Evolutionary conservation across 2,329 filamentous ascomycete genomes (phyloP).

Genomic region (Sclerotinia sclerotiorum): DNA sequence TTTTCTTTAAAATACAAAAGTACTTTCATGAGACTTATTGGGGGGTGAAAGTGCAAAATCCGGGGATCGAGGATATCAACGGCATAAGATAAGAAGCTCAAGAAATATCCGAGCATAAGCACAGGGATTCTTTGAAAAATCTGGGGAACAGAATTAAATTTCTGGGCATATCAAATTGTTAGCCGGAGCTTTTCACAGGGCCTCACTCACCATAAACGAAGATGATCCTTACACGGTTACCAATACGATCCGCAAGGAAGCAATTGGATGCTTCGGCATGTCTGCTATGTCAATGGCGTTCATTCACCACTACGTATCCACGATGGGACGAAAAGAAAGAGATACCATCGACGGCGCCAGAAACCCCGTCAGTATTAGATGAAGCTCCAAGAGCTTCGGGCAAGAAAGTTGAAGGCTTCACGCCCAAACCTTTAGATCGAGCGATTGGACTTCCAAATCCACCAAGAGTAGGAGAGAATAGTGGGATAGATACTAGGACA

Average conservation of each 20-base stretch:
- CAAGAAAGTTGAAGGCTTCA: constrained; percentile 54
- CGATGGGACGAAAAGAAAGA: constrained; percentile 38
- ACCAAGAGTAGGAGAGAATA: constrained; percentile 77
- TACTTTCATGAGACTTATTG: constrained; percentile 9
- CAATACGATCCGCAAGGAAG: constrained; percentile 27
- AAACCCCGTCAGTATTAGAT: constrained; percentile 50
- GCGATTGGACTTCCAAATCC: constrained; percentile 81
- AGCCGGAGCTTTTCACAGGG: background rate
- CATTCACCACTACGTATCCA: constrained; percentile 49
- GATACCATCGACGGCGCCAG: constrained; percentile 25
- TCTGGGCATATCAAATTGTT: background rate
- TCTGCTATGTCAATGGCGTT: constrained; percentile 53
- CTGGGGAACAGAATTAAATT: constrained; percentile 17
- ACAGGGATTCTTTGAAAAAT: background rate
- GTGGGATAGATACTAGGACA: constrained; percentile 68
- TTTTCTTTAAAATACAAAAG: constrained; percentile 6
- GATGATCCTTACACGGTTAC: constrained; percentile 36
- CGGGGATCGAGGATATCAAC: constrained; percentile 29
- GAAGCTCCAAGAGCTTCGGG: constrained; percentile 61
- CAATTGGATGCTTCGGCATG: constrained; percentile 44
- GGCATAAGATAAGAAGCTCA: constrained; percentile 19
- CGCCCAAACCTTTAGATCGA: constrained; percentile 59
- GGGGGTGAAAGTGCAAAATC: constrained; percentile 28
- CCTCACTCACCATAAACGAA: constrained; percentile 16
- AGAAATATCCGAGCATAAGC: background rate